Evolutionary conservation across 2,329 filamentous ascomycete genomes (phyloP).

Genomic region (Fusarium staphyleae): DNA sequence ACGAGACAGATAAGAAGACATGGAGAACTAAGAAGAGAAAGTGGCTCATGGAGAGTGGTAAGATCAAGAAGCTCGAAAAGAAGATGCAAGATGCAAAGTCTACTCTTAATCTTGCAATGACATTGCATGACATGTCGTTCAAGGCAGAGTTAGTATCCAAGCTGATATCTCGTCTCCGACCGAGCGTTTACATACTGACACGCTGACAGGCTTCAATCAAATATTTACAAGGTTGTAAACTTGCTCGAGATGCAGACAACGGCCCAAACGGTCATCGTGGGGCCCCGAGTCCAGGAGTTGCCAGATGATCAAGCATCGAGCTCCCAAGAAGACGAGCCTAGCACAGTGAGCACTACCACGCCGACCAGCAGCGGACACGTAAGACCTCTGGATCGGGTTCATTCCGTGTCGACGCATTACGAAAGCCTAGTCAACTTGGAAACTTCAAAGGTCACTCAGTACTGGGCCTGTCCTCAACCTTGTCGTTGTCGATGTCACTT

Average conservation of each 20-base stretch:
- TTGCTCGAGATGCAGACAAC: no score
- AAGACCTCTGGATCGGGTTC: no score
- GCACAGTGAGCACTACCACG: no score
- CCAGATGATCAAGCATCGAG: neutral
- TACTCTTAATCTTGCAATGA: slow-evolving; percentile 10
- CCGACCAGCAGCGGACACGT: neutral
- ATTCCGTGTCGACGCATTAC: no score
- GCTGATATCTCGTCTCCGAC: neutral
- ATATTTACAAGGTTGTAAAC: no score
- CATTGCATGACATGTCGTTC: neutral
- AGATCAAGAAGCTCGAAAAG: slow-evolving; percentile 14
- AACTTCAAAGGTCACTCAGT: accelerated
- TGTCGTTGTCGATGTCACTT: slow-evolving; percentile 22
- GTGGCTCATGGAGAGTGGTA: slow-evolving; percentile 11
- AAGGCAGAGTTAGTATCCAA: neutral
- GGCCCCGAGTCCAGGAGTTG: neutral
- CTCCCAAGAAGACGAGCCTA: neutral
- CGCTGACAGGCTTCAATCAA: neutral
- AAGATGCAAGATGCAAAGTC: slow-evolving; percentile 3
- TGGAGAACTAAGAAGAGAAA: slow-evolving; percentile 9
- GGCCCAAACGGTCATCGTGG: neutral
- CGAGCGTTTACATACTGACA: neutral
- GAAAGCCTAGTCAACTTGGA: neutral
- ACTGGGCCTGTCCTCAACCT: neutral
- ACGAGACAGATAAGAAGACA: neutral